Conservation (phyloP, 208 protist genomes). For the Tritrichomonas musculus region DNA sequence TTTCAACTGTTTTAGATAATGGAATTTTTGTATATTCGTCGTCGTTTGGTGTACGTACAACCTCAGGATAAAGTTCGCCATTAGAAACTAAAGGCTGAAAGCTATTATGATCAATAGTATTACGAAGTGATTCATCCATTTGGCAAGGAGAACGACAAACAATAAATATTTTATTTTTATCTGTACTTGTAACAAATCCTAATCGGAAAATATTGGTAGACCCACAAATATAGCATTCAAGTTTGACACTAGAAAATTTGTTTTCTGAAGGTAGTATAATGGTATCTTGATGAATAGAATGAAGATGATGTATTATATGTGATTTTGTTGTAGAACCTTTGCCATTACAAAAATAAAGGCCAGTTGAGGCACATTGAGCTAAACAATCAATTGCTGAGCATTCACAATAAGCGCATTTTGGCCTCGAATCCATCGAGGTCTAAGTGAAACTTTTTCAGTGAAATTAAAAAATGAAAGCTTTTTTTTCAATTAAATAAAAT, state of each 20-base stretch:
- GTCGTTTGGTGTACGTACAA: not conserved
- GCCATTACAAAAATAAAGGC: not conserved
- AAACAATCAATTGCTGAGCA: not conserved
- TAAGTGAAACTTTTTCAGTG: too few species aligned
- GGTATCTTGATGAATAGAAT: not conserved
- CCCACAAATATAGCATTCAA: slow-evolving; percentile 3
- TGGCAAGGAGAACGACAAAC: not conserved
- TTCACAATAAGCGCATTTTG: not conserved
- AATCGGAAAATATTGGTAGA: not conserved
- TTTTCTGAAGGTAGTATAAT: not conserved
- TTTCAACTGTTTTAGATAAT: not conserved
- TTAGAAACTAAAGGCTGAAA: not conserved
- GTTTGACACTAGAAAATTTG: not conserved
- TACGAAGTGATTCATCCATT: not conserved
- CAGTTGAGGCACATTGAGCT: not conserved
- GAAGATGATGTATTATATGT: not conserved
- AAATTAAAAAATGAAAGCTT: too few species aligned
- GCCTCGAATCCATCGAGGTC: not conserved
- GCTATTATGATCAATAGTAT: not conserved
- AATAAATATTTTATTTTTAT: not conserved
- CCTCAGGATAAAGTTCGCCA: not conserved
- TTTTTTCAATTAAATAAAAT: too few species aligned
- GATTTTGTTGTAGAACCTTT: not conserved
- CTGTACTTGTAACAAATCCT: not conserved
- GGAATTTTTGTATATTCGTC: slow-evolving; percentile 27